A percentile compares a stretch with the other conserved stretches of the same genome.
These are phyloP conservation scores for Adansonia rubrostipa DNA, from an alignment of 441 rosid genomes.

Conservation along the genomic window DNA sequence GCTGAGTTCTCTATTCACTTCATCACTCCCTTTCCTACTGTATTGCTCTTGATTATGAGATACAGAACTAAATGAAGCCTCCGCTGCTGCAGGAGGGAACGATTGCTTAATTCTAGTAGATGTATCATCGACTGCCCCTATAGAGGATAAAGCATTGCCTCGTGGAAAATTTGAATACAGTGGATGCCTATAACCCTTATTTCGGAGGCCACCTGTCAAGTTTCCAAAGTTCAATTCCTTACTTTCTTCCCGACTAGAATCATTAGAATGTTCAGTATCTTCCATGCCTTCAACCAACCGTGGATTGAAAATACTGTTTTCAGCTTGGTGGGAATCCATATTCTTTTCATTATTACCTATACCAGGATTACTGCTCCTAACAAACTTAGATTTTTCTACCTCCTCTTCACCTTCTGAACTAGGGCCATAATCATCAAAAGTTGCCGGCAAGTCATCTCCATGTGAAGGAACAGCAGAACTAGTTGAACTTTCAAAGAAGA, in stretches of 20 bases:
- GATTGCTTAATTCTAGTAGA: conserved; percentile 35
- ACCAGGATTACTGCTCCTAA: conserved; percentile 28
- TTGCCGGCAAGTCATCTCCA: conserved; percentile 35
- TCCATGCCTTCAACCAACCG: conserved; percentile 33
- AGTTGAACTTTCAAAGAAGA: conserved; percentile 47
- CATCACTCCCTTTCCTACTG: conserved; percentile 36
- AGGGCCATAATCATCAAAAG: conserved; percentile 63
- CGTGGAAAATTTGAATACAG: conserved; percentile 41
- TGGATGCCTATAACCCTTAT: conserved; percentile 60
- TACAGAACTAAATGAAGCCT: conserved; percentile 33
- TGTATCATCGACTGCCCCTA: conserved; percentile 37
- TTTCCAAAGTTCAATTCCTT: conserved; percentile 54
- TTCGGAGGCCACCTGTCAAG: conserved; percentile 67
- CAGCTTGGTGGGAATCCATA: conserved; percentile 34
- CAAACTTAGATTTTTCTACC: conserved; percentile 37
- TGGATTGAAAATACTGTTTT: conserved; percentile 33
- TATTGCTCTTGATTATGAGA: conserved; percentile 33
- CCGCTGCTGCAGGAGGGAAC: conserved; percentile 28
- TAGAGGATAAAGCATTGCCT: conserved; percentile 35
- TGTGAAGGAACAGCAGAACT: conserved; percentile 46
- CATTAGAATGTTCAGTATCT: conserved; percentile 35
- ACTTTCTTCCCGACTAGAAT: conserved; percentile 45
- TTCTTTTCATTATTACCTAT: conserved; percentile 20
- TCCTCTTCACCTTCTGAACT: conserved; percentile 61
- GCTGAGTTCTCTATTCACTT: conserved; percentile 38